A percentile compares a stretch with the other conserved stretches of the same genome.
Conservation (phyloP, 1,284 basidiomycete species). For the Apiotrichum mycotoxinovorans region DNA sequence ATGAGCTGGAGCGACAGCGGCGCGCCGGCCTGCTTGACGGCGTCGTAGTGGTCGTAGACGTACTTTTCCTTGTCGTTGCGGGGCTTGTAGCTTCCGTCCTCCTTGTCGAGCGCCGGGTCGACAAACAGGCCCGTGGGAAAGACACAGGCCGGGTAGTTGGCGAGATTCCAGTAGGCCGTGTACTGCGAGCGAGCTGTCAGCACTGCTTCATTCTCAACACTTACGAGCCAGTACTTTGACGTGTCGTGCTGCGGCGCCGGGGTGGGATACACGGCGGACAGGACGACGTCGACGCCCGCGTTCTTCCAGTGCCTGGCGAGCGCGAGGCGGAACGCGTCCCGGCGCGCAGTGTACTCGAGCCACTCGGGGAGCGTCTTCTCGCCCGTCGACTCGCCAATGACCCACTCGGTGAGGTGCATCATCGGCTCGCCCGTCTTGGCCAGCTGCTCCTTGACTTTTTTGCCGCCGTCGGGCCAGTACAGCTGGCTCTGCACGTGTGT, state of each 20-base stretch:
- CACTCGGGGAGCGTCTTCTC: constrained; percentile 13
- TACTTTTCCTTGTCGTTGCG: constrained; percentile 49
- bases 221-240: constrained; percentile 33
- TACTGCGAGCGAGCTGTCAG: constrained; percentile 44
- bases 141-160: constrained; percentile 63
- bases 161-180: constrained; percentile 63
- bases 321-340: constrained; percentile 33
- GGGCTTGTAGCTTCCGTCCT: constrained; percentile 51
- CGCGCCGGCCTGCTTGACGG: neutral
- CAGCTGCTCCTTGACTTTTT: constrained; percentile 18
- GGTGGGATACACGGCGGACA: constrained; percentile 37
- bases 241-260: constrained; percentile 39
- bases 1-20: constrained; percentile 17
- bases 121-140: constrained; percentile 63
- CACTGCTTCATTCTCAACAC: neutral
- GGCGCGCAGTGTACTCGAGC: constrained; percentile 26
- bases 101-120: constrained; percentile 52
- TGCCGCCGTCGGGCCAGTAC: constrained; percentile 43
- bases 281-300: constrained; percentile 37
- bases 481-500: constrained; percentile 16
- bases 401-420: constrained; percentile 39
- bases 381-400: constrained; percentile 16
- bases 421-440: constrained; percentile 35
- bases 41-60: constrained; percentile 27
- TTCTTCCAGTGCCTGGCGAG: constrained; percentile 29